phyloP scores from a whole-genome alignment of 345 rosid genomes.

The Anacardium occidentale region DNA sequence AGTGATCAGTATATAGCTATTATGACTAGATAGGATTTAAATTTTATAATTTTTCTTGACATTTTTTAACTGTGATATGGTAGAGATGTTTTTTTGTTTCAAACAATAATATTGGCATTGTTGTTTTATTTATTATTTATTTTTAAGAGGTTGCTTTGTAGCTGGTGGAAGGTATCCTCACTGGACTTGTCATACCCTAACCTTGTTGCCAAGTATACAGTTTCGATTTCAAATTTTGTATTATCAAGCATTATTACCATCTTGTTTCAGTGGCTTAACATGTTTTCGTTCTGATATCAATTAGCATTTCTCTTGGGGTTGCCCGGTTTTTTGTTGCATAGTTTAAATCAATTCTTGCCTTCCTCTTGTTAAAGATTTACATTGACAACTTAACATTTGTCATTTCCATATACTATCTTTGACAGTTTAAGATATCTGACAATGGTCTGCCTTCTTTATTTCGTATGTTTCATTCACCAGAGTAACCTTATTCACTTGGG shows the following conservation, averaged over 20 bases:
- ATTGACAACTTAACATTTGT: no score
- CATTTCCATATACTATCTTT: not conserved
- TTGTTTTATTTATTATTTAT: not conserved
- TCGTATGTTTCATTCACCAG: not conserved
- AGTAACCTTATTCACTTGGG: not conserved
- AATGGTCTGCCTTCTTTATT: not conserved
- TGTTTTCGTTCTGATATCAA: not conserved
- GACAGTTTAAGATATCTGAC: not conserved
- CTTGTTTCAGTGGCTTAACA: not conserved
- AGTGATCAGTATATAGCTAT: not conserved
- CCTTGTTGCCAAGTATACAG: not conserved
- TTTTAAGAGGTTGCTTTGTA: not conserved
- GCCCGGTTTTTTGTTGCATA: not conserved
- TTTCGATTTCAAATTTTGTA: not conserved
- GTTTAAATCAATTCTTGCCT: not conserved
- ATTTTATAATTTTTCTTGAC: not conserved
- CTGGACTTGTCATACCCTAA: not conserved
- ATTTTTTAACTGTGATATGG: not conserved
- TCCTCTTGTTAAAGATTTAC: not conserved
- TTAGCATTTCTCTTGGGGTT: not conserved
- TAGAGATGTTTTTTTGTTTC: not conserved
- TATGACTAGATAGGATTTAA: not conserved
- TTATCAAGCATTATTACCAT: not conserved
- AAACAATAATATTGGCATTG: not conserved
- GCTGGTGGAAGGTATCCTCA: not conserved